Percentiles rank a stretch among this genome's conserved stretches.
These are phyloP conservation scores for Botrytis aclada DNA, from an alignment of 2,329 filamentous ascomycete genomes.

Conservation along the genomic window DNA sequence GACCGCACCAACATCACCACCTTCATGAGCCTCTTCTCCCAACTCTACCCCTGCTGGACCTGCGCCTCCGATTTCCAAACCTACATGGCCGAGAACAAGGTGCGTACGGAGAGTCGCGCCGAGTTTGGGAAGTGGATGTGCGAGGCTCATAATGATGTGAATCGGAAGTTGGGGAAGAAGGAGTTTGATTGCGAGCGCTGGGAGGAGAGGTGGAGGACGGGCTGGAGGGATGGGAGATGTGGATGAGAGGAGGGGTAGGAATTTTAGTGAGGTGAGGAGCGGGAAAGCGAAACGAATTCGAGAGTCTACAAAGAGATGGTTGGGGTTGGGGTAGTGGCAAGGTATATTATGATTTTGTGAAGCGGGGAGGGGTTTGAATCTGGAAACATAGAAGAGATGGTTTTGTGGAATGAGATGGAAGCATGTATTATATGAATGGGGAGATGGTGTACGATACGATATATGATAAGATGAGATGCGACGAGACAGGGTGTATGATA, in stretches of 20 bases:
- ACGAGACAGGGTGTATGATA: background rate
- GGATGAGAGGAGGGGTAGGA: slow-evolving; percentile 41
- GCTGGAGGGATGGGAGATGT: slow-evolving; percentile 70
- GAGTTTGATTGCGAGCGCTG: slow-evolving; percentile 86
- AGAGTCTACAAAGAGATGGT: too few relatives aligned
- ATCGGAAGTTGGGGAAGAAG: slow-evolving; percentile 84
- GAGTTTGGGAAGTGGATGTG: slow-evolving; percentile 83
- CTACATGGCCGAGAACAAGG: slow-evolving; percentile 65
- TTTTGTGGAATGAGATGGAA: too few relatives aligned
- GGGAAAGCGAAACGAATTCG: background rate
- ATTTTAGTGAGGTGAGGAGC: background rate
- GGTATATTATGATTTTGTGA: background rate
- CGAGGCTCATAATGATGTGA: slow-evolving; percentile 83
- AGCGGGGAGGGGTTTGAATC: background rate
- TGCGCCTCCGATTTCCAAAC: slow-evolving; percentile 88
- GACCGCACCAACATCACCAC: slow-evolving; percentile 74
- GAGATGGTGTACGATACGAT: background rate
- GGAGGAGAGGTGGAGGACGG: slow-evolving; percentile 93
- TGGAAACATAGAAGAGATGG: background rate
- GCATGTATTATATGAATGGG: background rate
- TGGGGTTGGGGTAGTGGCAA: background rate
- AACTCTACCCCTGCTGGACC: slow-evolving; percentile 91
- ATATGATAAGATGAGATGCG: background rate
- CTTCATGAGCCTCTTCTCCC: slow-evolving; percentile 79
- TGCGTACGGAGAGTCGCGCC: slow-evolving; percentile 55